Percentiles rank a stretch among this genome's conserved stretches.
Evolutionary conservation across 1,139 yeast genomes (phyloP).

Genomic region (Pichia sorboxylosa): DNA sequence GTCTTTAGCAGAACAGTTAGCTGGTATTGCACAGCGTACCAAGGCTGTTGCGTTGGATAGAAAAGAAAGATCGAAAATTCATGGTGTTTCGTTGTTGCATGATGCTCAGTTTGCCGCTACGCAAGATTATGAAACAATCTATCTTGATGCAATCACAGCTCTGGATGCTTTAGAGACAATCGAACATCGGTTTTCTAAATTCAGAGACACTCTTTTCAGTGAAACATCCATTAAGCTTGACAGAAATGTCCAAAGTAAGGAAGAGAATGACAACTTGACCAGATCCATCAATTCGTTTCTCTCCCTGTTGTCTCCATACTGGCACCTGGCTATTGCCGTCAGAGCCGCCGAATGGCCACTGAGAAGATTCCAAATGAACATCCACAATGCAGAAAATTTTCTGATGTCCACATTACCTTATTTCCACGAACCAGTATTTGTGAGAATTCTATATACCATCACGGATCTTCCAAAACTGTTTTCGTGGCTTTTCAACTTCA

Average conservation of each 20-base stretch:
- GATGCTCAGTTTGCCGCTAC: slow-evolving; percentile 82
- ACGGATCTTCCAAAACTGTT: slow-evolving; percentile 64
- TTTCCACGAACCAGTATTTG: slow-evolving; percentile 60
- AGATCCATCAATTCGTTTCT: slow-evolving; percentile 66
- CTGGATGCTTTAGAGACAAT: slow-evolving; percentile 54
- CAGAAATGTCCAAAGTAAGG: slow-evolving; percentile 66
- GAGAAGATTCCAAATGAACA: slow-evolving; percentile 79
- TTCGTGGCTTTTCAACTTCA: slow-evolving; percentile 57
- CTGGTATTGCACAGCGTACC: slow-evolving; percentile 54
- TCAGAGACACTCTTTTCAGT: slow-evolving; percentile 64
- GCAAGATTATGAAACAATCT: slow-evolving; percentile 83
- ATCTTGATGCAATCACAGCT: slow-evolving; percentile 63
- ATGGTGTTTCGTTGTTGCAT: slow-evolving; percentile 77
- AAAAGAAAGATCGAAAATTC: slow-evolving; percentile 74
- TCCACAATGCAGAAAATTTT: slow-evolving; percentile 64
- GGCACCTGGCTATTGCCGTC: slow-evolving; percentile 63
- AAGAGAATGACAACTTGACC: slow-evolving; percentile 63
- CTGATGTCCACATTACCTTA: slow-evolving; percentile 68
- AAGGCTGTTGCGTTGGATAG: slow-evolving; percentile 77
- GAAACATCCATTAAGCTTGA: slow-evolving; percentile 72
- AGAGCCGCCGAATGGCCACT: slow-evolving; percentile 92
- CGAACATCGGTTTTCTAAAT: slow-evolving; percentile 64
- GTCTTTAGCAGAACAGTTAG: slow-evolving; percentile 77
- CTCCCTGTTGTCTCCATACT: slow-evolving; percentile 61
- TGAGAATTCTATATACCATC: slow-evolving; percentile 61